Base-by-base conservation (phyloP, 1,139 yeast genomes). In the Entelexis sorbosivorans region DNA sequence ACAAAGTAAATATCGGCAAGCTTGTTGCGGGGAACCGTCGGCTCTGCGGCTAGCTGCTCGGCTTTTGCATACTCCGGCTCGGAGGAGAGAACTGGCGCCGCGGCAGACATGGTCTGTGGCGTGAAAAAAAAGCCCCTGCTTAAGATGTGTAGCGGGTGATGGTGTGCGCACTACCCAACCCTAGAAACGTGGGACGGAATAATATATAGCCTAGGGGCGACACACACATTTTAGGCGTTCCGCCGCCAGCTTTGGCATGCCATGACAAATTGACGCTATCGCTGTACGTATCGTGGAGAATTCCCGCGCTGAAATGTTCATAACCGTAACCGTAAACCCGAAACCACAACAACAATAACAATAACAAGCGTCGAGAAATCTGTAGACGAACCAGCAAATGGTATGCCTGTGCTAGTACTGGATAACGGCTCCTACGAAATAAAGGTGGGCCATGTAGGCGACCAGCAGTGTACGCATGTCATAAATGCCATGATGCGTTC, bases 341-440 rank as follows among this genome's bases (percentile, higher is more conserved):
- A n/a, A 22, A 22, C 24, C 24, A 4, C 24, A n/a, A n/a, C n/a
- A n/a, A n/a, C 22, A 34, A 17, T 3, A 7, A 17, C 13, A 9
- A 29, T 9, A 38, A 14, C 32, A 38, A 6, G 10, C 42, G 14
- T 1, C 9, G 34, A 3, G 13, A 13, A 17, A n/a, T 17, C 13
- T 14, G 31, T 28, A 19, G 10, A 17, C 8, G 19, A 13, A 24
- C 7, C n/a, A n/a, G 14, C 29, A 31, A 24, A 44, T 44, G 39
- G 8, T 14, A 57, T 57, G 60, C 43, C 54, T 11, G 53, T 58
- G 35, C 66, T 71, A 54, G 70, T 87, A 3, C 66, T 91, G 33
- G 98, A 91, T 62, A 91, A 91, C 70, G 98, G 98, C 2, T 81
- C 95, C 0, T 85, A 84, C 63, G 78, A 78, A 58, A 73, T 91